These are phyloP conservation scores for Exophiala viscosa DNA, from an alignment of 2,329 filamentous ascomycete genomes.

Conservation along the genomic window DNA sequence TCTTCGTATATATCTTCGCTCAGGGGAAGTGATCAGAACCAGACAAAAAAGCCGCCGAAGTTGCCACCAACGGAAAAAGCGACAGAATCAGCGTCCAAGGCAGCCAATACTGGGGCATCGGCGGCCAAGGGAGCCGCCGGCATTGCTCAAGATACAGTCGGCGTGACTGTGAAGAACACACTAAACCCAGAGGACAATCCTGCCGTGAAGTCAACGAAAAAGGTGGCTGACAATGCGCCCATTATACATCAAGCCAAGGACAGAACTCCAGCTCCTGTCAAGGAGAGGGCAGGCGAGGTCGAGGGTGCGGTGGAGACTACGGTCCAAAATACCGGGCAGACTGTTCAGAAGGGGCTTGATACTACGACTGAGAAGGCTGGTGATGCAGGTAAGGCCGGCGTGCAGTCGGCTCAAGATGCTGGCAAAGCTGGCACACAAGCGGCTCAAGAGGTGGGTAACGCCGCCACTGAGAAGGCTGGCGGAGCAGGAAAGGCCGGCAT, in stretches of 20 bases:
- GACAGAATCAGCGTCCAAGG: conserved; percentile 14
- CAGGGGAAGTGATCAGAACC: not conserved
- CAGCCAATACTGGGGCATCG: conserved; percentile 13
- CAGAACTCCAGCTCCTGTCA: conserved; percentile 13
- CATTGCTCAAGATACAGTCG: conserved; percentile 17
- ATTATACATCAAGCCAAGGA: conserved; percentile 25
- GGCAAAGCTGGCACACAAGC: conserved; percentile 3
- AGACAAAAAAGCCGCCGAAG: not conserved
- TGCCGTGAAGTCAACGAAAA: conserved; percentile 20
- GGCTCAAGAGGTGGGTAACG: conserved; percentile 11
- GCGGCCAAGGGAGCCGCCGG: conserved; percentile 19
- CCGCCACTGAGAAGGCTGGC: conserved; percentile 8
- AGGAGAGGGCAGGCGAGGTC: conserved; percentile 13
- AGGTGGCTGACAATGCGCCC: conserved; percentile 12
- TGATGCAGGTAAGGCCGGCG: conserved; percentile 13
- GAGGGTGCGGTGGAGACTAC: conserved; percentile 16
- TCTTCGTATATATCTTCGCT: conserved; percentile 23
- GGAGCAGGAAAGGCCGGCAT: conserved; percentile 10
- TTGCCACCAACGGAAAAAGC: conserved; percentile 13
- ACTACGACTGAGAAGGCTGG: conserved; percentile 11
- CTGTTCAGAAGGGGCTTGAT: conserved; percentile 12
- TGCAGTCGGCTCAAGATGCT: not conserved
- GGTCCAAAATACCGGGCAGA: conserved; percentile 20
- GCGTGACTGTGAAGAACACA: conserved; percentile 23
- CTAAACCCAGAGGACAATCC: conserved; percentile 25